A percentile compares a stretch with the other conserved stretches of the same genome.
Conservation (phyloP, 2,329 filamentous ascomycete genomes). For the Aureobasidium vineae region DNA sequence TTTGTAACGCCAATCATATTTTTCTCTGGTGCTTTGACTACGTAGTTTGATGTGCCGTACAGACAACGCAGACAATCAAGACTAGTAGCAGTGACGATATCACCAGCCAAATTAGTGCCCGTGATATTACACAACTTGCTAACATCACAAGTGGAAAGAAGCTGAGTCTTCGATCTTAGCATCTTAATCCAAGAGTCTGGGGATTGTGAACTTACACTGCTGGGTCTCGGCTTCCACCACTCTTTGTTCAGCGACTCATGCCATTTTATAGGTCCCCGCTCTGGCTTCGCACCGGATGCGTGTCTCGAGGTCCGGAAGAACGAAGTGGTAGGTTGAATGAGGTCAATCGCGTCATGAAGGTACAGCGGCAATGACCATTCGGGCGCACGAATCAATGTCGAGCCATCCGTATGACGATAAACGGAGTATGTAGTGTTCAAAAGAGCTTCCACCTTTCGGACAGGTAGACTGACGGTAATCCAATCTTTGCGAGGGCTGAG, state of each 20-base stretch:
- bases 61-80: slow-evolving; percentile 55
- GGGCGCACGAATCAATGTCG: slow-evolving; percentile 54
- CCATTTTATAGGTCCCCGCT: not conserved
- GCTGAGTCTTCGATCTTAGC: too few relatives aligned
- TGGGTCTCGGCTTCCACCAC: slow-evolving; percentile 28
- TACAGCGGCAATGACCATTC: slow-evolving; percentile 61
- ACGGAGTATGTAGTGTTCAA: slow-evolving; percentile 54
- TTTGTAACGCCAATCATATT: slow-evolving; percentile 49
- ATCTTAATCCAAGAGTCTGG: too few relatives aligned
- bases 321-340: slow-evolving; percentile 59
- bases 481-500: slow-evolving; percentile 55
- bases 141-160: slow-evolving; percentile 48
- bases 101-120: not conserved
- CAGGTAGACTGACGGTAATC: slow-evolving; percentile 54
- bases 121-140: slow-evolving; percentile 36
- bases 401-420: slow-evolving; percentile 49
- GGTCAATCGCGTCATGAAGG: slow-evolving; percentile 54
- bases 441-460: slow-evolving; percentile 53
- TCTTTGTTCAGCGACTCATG: slow-evolving; percentile 40
- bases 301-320: slow-evolving; percentile 50
- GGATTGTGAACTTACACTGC: not conserved
- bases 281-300: slow-evolving; percentile 29
- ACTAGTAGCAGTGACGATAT: slow-evolving; percentile 35
- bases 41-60: slow-evolving; percentile 56
- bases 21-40: slow-evolving; percentile 43